Conservation (phyloP, 2,329 filamentous ascomycete species). For the Blastomyces gilchristii region DNA sequence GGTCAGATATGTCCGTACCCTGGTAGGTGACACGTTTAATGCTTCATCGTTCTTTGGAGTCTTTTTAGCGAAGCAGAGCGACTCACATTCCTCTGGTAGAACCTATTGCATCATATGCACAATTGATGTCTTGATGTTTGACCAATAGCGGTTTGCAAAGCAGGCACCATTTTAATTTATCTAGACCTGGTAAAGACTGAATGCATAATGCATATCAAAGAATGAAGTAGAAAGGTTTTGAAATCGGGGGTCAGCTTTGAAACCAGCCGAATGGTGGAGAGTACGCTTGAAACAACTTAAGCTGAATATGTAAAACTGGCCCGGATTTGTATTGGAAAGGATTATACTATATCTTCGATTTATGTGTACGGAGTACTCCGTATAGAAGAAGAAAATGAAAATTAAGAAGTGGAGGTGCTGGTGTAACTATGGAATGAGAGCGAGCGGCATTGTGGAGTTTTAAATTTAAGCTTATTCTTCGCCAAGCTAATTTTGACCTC, state of each 20-base stretch:
- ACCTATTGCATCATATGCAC: background rate
- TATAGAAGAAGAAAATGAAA: background rate
- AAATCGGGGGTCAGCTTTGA: background rate
- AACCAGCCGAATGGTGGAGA: background rate
- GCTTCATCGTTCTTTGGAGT: background rate
- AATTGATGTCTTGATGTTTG: no score
- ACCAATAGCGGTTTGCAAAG: background rate
- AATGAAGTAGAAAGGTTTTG: background rate
- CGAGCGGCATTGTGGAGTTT: background rate
- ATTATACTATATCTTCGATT: background rate
- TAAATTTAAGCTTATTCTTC: constrained; percentile 2
- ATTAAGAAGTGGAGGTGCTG: background rate
- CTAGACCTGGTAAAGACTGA: background rate
- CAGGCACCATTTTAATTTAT: background rate
- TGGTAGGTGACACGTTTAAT: background rate
- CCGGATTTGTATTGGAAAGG: background rate
- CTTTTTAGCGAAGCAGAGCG: background rate
- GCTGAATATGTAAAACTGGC: background rate
- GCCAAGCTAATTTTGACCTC: background rate
- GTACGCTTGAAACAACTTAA: background rate
- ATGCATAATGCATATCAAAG: background rate
- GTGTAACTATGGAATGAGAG: background rate
- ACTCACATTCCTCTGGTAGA: background rate
- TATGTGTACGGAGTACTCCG: no score
- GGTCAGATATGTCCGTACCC: background rate